Percentiles rank a stretch among this genome's conserved stretches.
These are phyloP conservation scores for Cyclostephanos invisitatus DNA, from an alignment of 108 stramenopile species.

Conservation along the genomic window DNA sequence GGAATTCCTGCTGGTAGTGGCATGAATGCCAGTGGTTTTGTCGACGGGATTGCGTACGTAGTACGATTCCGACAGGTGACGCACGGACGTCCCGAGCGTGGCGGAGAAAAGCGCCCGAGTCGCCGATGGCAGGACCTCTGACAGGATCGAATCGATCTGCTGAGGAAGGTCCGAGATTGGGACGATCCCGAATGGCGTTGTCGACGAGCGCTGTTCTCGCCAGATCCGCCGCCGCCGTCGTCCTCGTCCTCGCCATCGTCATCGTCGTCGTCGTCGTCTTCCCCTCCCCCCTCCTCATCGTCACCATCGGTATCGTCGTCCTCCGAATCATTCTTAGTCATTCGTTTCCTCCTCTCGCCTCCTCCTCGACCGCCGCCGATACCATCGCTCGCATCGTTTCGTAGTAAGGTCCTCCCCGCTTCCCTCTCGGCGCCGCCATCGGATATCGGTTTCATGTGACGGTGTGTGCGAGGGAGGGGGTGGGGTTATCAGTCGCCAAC, in stretches of 20 bases:
- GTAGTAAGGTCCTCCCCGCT: no score
- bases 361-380: no score
- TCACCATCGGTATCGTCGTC: slow-evolving; percentile 16
- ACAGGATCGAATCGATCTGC: slow-evolving; percentile 95
- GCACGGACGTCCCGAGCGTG: slow-evolving; percentile 86
- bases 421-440: no score
- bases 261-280: no score
- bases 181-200: slow-evolving; percentile 62
- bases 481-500: no score
- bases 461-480: no score
- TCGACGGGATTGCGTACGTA: slow-evolving; percentile 92
- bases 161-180: slow-evolving; percentile 78
- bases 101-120: no score
- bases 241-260: no score
- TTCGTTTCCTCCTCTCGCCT: neutral
- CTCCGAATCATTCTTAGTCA: neutral
- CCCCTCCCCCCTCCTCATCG: slow-evolving; percentile 10
- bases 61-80: slow-evolving; percentile 82
- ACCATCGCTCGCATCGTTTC: slow-evolving; percentile 75
- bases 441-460: no score
- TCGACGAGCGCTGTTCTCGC: neutral
- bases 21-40: slow-evolving; percentile 70
- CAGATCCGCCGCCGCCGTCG: slow-evolving; percentile 10
- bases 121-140: slow-evolving; percentile 67
- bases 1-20: slow-evolving; percentile 49